Percentiles rank a stretch among this genome's conserved stretches.
Evolutionary conservation across 257 asterid genomes (phyloP).

Genomic region (Asclepias syriaca): DNA sequence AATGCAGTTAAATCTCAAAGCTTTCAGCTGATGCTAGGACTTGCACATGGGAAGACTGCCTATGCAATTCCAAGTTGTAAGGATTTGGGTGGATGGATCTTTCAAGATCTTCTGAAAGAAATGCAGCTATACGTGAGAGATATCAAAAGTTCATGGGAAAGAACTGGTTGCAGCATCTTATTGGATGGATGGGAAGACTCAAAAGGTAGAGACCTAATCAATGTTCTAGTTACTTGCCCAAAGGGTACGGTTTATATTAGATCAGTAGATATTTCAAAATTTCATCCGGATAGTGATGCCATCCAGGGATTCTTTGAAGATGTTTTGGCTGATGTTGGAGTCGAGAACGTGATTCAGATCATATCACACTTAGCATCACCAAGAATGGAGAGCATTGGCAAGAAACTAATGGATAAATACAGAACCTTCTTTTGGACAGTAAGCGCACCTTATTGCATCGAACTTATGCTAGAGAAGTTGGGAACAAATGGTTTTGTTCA

Average conservation of each 20-base stretch:
- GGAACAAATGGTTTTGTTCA: conserved; percentile 13
- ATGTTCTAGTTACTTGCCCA: conserved; percentile 44
- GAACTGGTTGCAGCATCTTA: conserved; percentile 55
- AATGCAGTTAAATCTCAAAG: conserved; percentile 26
- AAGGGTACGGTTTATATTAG: conserved; percentile 46
- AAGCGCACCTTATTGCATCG: conserved; percentile 50
- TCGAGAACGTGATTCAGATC: conserved; percentile 44
- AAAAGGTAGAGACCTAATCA: conserved; percentile 31
- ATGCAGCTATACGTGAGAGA: conserved; percentile 25
- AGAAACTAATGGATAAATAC: conserved; percentile 31
- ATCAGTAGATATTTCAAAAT: conserved; percentile 35
- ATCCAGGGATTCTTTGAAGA: conserved; percentile 27
- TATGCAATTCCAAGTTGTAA: conserved; percentile 32
- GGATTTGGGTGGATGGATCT: conserved; percentile 57
- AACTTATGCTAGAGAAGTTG: conserved; percentile 56
- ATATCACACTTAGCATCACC: conserved; percentile 35
- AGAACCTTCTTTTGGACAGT: conserved; percentile 48
- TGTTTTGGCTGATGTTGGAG: conserved; percentile 41
- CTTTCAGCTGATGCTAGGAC: conserved; percentile 38
- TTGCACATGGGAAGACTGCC: conserved; percentile 7
- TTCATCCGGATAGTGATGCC: conserved; percentile 18
- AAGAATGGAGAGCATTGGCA: conserved; percentile 45
- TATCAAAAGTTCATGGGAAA: conserved; percentile 39
- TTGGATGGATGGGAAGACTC: conserved; percentile 54
- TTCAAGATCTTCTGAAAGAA: conserved; percentile 33